A percentile compares a stretch with the other conserved stretches of the same genome.
Conservation (phyloP, 2,329 filamentous ascomycete genomes). For the Fusarium mundagurra region DNA sequence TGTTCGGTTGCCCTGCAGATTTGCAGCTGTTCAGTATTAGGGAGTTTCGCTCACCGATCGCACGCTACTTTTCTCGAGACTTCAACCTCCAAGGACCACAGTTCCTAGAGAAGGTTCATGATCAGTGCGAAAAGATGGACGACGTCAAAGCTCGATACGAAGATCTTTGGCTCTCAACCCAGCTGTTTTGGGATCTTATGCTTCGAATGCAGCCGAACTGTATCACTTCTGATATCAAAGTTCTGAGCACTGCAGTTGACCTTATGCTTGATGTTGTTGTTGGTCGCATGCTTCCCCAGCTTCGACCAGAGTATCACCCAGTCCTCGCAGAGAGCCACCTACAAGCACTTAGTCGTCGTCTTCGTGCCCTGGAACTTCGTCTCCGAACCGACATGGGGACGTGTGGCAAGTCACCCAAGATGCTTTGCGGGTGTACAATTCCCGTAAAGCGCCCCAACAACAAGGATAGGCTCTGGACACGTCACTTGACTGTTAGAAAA, state of each 20-base stretch:
- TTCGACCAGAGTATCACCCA: background rate
- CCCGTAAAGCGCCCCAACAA: conserved; percentile 14
- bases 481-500: background rate
- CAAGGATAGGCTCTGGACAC: conserved; percentile 23
- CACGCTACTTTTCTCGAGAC: conserved; percentile 2
- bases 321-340: background rate
- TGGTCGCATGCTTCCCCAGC: background rate
- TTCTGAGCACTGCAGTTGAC: conserved; percentile 5
- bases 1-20: background rate
- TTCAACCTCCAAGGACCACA: background rate
- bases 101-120: background rate
- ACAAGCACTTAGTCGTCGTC: conserved; percentile 10
- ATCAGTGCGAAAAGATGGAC: background rate
- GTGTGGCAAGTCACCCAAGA: conserved; percentile 8
- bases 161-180: conserved; percentile 16
- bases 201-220: conserved; percentile 32
- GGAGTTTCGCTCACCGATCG: background rate
- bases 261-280: conserved; percentile 17
- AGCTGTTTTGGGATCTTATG: conserved; percentile 28
- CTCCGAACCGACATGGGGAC: background rate
- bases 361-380: conserved; percentile 4
- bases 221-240: background rate
- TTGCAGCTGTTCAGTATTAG: background rate
- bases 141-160: conserved; percentile 5
- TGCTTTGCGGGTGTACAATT: conserved; percentile 24